Evolutionary conservation across 441 rosid species (phyloP).

Genomic region (Aquilaria agallochum): DNA sequence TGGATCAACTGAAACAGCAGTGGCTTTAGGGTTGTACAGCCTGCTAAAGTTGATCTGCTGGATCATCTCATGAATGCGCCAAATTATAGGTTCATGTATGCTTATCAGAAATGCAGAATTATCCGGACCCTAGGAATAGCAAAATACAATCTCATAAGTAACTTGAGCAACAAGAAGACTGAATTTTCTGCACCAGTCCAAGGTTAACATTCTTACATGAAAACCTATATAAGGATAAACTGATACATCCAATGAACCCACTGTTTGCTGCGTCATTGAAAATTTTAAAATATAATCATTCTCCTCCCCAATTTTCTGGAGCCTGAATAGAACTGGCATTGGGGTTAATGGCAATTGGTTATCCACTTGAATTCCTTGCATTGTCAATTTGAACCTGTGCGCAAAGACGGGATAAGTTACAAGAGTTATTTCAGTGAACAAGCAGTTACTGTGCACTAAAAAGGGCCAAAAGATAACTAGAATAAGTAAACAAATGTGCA

Average conservation of each 20-base stretch:
- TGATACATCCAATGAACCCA: slow-evolving; percentile 77
- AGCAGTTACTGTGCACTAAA: background rate
- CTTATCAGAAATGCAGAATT: slow-evolving; percentile 76
- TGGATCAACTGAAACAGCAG: slow-evolving; percentile 97
- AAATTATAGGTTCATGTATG: slow-evolving; percentile 95
- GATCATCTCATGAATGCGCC: slow-evolving; percentile 99
- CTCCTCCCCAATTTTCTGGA: slow-evolving; percentile 76
- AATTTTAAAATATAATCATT: slow-evolving; percentile 72
- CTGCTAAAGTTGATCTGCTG: slow-evolving; percentile 83
- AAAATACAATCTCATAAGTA: slow-evolving; percentile 18
- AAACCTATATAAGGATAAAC: slow-evolving; percentile 89
- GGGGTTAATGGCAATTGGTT: slow-evolving; percentile 95
- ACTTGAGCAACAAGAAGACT: slow-evolving; percentile 3
- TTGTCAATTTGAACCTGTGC: slow-evolving; percentile 80
- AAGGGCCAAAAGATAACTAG: background rate
- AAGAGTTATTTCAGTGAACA: slow-evolving; percentile 3
- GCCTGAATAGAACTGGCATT: slow-evolving; percentile 96
- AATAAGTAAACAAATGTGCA: background rate
- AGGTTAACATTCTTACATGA: slow-evolving; percentile 41
- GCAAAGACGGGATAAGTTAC: background rate
- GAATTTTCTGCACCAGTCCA: slow-evolving; percentile 1
- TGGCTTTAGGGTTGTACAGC: slow-evolving; percentile 53
- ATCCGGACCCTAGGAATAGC: slow-evolving; percentile 71
- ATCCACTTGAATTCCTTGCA: slow-evolving; percentile 89
- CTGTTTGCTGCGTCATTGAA: slow-evolving; percentile 73